Conservation (phyloP, 139 green algal genomes). For the Coelastrella sp. region DNA sequence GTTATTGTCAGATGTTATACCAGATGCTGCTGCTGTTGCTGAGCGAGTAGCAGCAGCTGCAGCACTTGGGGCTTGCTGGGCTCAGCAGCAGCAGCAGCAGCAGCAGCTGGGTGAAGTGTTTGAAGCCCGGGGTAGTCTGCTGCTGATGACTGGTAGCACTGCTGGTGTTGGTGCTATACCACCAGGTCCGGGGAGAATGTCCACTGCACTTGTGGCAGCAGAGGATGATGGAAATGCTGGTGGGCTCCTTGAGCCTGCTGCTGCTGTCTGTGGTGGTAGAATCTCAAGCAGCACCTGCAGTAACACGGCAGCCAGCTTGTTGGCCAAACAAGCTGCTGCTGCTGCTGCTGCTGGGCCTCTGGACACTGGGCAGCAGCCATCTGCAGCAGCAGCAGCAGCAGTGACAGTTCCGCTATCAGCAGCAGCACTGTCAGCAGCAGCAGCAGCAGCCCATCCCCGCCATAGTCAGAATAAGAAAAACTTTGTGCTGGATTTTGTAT, state of each 20-base stretch:
- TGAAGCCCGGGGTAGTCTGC: too few relatives aligned
- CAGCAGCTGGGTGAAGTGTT: background rate
- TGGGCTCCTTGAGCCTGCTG: background rate
- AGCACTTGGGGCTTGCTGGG: too few relatives aligned
- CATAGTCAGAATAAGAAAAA: background rate
- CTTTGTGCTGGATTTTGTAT: conserved; percentile 2
- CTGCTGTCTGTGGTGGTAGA: background rate
- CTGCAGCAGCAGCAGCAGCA: background rate
- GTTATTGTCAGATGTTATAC: too few relatives aligned
- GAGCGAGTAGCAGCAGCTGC: background rate
- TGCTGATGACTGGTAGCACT: too few relatives aligned
- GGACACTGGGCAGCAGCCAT: background rate
- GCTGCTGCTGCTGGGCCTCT: background rate
- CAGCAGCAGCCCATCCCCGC: background rate
- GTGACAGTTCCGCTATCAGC: background rate
- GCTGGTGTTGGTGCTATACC: too few relatives aligned
- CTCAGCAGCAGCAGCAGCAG: background rate
- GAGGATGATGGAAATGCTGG: too few relatives aligned
- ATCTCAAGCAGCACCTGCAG: too few relatives aligned
- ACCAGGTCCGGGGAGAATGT: too few relatives aligned
- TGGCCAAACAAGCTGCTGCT: background rate
- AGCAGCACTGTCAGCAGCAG: background rate
- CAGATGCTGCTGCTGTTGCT: background rate
- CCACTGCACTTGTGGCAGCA: too few relatives aligned
- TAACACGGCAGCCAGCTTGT: too few relatives aligned